A percentile compares a stretch with the other conserved stretches of the same genome.
Evolutionary conservation across 495 filamentous ascomycete species (phyloP).

Genomic region (Aspergillus haitiensis): DNA sequence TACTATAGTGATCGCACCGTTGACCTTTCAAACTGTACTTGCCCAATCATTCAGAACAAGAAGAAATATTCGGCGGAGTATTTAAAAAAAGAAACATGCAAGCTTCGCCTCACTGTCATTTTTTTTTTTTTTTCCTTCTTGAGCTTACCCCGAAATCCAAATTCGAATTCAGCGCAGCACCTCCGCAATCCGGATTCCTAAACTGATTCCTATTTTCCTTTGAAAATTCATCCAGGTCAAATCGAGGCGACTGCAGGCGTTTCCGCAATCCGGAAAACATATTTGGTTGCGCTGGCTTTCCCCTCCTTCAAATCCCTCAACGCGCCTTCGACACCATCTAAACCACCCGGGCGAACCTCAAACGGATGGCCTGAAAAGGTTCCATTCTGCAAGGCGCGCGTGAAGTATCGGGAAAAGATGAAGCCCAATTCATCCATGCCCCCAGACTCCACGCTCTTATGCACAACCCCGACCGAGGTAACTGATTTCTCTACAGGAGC

Average conservation of each 20-base stretch:
- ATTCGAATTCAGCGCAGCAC: too few relatives aligned
- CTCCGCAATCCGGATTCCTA: too few relatives aligned
- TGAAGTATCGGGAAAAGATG: slow-evolving; percentile 54
- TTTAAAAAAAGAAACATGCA: too few relatives aligned
- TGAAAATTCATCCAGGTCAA: too few relatives aligned
- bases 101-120: too few relatives aligned
- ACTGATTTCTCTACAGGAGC: slow-evolving; percentile 11
- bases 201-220: too few relatives aligned
- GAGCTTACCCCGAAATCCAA: too few relatives aligned
- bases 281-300: slow-evolving; percentile 64
- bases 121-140: too few relatives aligned
- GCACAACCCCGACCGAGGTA: slow-evolving; percentile 26
- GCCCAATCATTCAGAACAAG: too few relatives aligned
- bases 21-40: too few relatives aligned
- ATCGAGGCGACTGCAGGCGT: slow-evolving; percentile 32
- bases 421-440: slow-evolving; percentile 52
- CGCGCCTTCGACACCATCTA: slow-evolving; percentile 57
- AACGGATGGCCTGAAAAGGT: slow-evolving; percentile 63
- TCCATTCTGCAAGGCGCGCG: slow-evolving; percentile 53
- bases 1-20: too few relatives aligned
- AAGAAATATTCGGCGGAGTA: too few relatives aligned
- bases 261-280: slow-evolving; percentile 65
- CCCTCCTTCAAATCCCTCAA: slow-evolving; percentile 60
- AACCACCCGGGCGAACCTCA: slow-evolving; percentile 59
- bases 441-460: slow-evolving; percentile 39